phyloP scores from a whole-genome alignment of 371 early-diverging fungal genomes.

The Mucor plumbeus region DNA sequence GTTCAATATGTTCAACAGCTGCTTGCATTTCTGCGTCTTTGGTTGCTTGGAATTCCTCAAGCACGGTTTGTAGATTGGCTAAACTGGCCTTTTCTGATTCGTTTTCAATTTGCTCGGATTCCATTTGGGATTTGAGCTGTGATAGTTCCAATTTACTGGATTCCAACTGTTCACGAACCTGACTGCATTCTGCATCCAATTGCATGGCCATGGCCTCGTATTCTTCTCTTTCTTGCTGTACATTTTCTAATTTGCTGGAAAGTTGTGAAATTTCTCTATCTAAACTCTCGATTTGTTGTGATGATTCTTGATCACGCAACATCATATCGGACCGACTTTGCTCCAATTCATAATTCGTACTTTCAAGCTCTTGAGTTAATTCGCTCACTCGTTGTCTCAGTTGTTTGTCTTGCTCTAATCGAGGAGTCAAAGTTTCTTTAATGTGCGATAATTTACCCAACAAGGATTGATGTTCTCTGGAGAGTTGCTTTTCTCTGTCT shows the following conservation, averaged over 20 bases:
- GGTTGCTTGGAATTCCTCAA: slow-evolving; percentile 87
- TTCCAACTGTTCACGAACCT: slow-evolving; percentile 51
- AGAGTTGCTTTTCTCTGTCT: slow-evolving; percentile 35
- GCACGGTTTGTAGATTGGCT: slow-evolving; percentile 81
- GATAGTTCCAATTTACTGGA: slow-evolving; percentile 49
- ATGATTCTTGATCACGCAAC: slow-evolving; percentile 35
- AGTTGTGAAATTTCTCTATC: slow-evolving; percentile 31
- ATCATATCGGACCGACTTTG: slow-evolving; percentile 32
- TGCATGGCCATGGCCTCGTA: slow-evolving; percentile 67
- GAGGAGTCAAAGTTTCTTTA: slow-evolving; percentile 47
- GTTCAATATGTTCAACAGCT: slow-evolving; percentile 73
- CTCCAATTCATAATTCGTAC: slow-evolving; percentile 24
- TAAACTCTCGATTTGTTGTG: slow-evolving; percentile 26
- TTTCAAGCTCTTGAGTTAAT: slow-evolving; percentile 33
- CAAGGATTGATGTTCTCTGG: slow-evolving; percentile 48
- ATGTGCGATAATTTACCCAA: slow-evolving; percentile 44
- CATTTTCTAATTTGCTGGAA: slow-evolving; percentile 26
- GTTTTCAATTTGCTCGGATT: slow-evolving; percentile 37
- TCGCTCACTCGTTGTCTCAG: slow-evolving; percentile 38
- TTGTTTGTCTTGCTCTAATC: slow-evolving; percentile 51
- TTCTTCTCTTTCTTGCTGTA: slow-evolving; percentile 54
- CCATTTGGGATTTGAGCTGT: slow-evolving; percentile 29
- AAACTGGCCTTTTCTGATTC: slow-evolving; percentile 75
- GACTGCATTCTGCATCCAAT: slow-evolving; percentile 57
- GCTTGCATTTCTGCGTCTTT: slow-evolving; percentile 80